phyloP scores from a whole-genome alignment of 2,329 filamentous ascomycete species.

The Fusarium vanettenii region DNA sequence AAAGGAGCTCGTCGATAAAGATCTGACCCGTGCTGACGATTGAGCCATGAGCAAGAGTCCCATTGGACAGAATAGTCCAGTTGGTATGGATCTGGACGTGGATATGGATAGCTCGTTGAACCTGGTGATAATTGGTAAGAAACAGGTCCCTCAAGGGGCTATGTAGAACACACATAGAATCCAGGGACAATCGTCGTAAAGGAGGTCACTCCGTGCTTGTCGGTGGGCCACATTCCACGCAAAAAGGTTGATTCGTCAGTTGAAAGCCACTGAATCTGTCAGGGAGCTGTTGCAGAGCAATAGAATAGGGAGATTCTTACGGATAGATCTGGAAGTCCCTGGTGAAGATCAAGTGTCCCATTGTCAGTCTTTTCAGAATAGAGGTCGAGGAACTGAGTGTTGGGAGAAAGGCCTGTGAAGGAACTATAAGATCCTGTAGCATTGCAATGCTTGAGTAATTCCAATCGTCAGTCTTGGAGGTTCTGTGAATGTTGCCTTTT shows the following conservation, averaged over 20 bases:
- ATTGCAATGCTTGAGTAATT: not conserved
- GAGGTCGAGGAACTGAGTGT: not conserved
- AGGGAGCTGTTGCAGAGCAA: not conserved
- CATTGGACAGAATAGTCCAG: not conserved
- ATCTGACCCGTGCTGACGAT: not conserved
- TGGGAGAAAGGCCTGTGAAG: not conserved
- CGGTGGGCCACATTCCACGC: conserved; percentile 19
- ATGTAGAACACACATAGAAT: not conserved
- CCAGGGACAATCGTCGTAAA: conserved; percentile 12
- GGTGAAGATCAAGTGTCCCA: not conserved
- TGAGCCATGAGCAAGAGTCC: not conserved
- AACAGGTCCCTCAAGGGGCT: not conserved
- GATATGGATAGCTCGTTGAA: not conserved
- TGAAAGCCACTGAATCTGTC: not conserved
- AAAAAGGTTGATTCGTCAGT: conserved; percentile 14
- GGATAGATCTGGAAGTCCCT: not conserved
- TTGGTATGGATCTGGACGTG: not conserved
- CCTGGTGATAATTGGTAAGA: not conserved
- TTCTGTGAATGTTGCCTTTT: not conserved
- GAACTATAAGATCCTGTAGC: not conserved
- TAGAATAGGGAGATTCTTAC: not conserved
- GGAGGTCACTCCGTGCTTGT: conserved; percentile 11
- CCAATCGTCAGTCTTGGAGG: not conserved
- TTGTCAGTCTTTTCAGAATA: not conserved
- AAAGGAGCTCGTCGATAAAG: not conserved